Conservation (phyloP, 2,329 filamentous ascomycete species). For the Mollisiaceae sp. region DNA sequence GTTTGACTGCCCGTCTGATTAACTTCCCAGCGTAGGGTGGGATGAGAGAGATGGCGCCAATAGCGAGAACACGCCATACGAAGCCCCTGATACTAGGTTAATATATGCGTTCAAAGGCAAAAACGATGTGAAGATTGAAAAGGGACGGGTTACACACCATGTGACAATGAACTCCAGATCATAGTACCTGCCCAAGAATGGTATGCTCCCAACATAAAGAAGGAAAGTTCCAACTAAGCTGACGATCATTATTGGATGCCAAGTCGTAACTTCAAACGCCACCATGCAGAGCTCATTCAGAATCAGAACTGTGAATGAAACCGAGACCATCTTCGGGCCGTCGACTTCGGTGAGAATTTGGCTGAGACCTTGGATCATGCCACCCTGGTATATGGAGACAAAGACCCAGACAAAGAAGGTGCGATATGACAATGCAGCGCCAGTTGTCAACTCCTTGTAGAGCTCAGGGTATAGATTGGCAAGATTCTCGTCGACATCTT, state of each 20-base stretch:
- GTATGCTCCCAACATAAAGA: conserved; percentile 81
- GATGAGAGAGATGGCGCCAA: conserved; percentile 78
- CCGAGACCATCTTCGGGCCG: conserved; percentile 78
- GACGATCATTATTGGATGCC: conserved; percentile 92
- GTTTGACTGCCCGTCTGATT: conserved; percentile 82
- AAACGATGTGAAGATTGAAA: background rate
- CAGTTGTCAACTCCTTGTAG: conserved; percentile 94
- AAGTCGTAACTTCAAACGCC: conserved; percentile 93
- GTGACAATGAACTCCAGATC: conserved; percentile 81
- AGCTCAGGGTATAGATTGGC: conserved; percentile 96
- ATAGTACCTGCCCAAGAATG: conserved; percentile 89
- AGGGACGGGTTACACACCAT: conserved; percentile 51
- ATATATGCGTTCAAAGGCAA: background rate
- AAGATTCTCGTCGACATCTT: conserved; percentile 91
- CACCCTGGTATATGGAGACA: conserved; percentile 93
- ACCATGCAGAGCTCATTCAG: conserved; percentile 98
- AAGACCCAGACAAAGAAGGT: conserved; percentile 98
- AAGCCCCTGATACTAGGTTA: conserved; percentile 64
- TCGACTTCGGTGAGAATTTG: conserved; percentile 85
- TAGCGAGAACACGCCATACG: conserved; percentile 84
- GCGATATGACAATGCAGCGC: conserved; percentile 84
- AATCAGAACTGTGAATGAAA: conserved; percentile 90
- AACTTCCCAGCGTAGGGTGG: conserved; percentile 89
- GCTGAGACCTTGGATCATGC: conserved; percentile 92
- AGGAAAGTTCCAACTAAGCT: conserved; percentile 81